Percentiles rank a stretch among this genome's conserved stretches.
phyloP scores from a whole-genome alignment of 2,329 filamentous ascomycete genomes.

The Fonsecaea pugnacius region DNA sequence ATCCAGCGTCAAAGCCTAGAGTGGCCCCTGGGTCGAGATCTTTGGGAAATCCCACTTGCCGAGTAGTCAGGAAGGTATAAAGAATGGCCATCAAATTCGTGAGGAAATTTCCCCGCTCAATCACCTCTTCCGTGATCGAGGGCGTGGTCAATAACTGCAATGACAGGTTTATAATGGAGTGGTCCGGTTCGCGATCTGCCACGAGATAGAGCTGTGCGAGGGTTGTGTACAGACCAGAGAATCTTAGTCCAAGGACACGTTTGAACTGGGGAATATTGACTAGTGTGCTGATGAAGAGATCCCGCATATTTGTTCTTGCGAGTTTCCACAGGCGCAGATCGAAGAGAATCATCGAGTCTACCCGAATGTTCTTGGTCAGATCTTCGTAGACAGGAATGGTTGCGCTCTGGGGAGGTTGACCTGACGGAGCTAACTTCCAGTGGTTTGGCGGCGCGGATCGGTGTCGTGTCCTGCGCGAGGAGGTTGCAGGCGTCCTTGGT shows the following conservation, averaged over 20 bases:
- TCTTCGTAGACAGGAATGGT: conserved; percentile 77
- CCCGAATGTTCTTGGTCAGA: conserved; percentile 81
- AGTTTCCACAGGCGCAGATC: conserved; percentile 97
- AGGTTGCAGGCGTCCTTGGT: conserved; percentile 74
- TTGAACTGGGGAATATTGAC: conserved; percentile 97
- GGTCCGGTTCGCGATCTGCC: conserved; percentile 92
- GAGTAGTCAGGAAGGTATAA: conserved; percentile 94
- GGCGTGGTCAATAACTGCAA: conserved; percentile 96
- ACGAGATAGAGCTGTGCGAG: conserved; percentile 94
- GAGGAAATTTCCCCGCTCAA: conserved; percentile 92
- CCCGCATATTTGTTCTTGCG: conserved; percentile 82
- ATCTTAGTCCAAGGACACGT: conserved; percentile 85
- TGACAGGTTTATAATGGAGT: conserved; percentile 97
- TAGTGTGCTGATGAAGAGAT: conserved; percentile 94
- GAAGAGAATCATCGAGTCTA: conserved; percentile 94
- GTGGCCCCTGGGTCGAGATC: conserved; percentile 85
- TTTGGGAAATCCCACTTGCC: conserved; percentile 92
- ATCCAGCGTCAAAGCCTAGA: conserved; percentile 89
- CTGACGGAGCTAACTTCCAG: conserved; percentile 29
- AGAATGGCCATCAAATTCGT: conserved; percentile 94
- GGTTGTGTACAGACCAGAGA: conserved; percentile 91
- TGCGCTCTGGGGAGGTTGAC: conserved; percentile 64
- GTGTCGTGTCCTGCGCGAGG: conserved; percentile 48
- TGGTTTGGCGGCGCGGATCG: conserved; percentile 36
- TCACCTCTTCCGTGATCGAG: conserved; percentile 93